Evolutionary conservation across 129 eudicot species (phyloP), one percentile per base, ranked within the genome.

Genomic region (Glebionis coronaria): DNA sequence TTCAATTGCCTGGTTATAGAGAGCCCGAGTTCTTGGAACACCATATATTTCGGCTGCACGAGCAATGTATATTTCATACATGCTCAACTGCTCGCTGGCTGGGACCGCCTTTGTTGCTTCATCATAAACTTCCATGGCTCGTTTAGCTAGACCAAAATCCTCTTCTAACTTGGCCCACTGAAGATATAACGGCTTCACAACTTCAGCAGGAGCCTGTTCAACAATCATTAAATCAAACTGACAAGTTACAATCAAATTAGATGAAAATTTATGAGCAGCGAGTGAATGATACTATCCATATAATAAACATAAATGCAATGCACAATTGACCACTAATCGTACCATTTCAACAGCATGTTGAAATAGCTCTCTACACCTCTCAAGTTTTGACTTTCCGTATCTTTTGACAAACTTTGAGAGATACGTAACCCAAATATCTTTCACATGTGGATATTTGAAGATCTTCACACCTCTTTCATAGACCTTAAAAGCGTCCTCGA

Each of bases 21-120:
- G 89, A 69, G 84, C 92, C 72, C 99, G 73, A 2, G 99, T 93
- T 77, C 79, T 86, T 8, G 99, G 90, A 50, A 93, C 90, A 50
- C 99, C 99, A 74, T 82, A 93, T 61, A 93, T 89, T 46, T 93
- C 99, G 15, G 97, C 92, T n/a, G 96, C 93, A 77, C 95, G 90
- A 16, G 99, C 92, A 42, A 93, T 93, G 83, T 93, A 89, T 12
- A 89, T 81, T 49, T 93, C 97, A 57, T 86, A 93, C 99, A 93
- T 93, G 87, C 95, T 81, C 73, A 89, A 68, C 71, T 89, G 89
- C 78, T 89, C 97, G 63, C 63, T 81, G n/a, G 86, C 70, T 3
- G 99, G 99, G 14, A 93, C 99, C 25, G 97, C 88, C 64, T 93
- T 93, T 55, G 95, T 86, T 12, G 97, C 95, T 75, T 86, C 85